Evolutionary conservation across 2,329 filamentous ascomycete species (phyloP).

Genomic region (Didymosphaeria variabile): DNA sequence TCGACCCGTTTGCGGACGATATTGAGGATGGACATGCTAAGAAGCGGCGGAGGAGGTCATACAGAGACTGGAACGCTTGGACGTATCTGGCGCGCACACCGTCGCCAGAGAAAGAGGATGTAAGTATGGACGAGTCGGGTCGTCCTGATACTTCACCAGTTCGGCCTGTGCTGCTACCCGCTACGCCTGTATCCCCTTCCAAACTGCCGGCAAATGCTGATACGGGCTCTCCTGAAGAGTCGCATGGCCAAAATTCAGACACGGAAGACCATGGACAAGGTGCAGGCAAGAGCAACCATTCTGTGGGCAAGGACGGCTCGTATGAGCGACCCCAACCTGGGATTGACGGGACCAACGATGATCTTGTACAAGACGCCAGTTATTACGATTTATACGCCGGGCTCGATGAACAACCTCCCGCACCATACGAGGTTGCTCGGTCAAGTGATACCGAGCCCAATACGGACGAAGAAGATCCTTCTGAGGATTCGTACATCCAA

Average conservation of each 20-base stretch:
- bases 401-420: constrained; percentile 58
- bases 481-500: too few relatives aligned
- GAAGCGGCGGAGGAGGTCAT: constrained; percentile 76
- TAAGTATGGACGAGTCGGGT: constrained; percentile 27
- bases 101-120: constrained; percentile 68
- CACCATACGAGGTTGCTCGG: constrained; percentile 62
- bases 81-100: constrained; percentile 75
- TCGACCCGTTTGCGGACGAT: constrained; percentile 74
- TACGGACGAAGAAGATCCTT: constrained; percentile 28
- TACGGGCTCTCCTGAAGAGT: constrained; percentile 2
- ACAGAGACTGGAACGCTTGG: constrained; percentile 75
- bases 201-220: constrained; percentile 16
- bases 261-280: background rate
- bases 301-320: background rate
- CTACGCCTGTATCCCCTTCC: constrained; percentile 36
- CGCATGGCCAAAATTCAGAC: background rate
- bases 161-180: constrained; percentile 32
- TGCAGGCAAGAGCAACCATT: background rate
- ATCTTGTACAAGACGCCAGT: constrained; percentile 26
- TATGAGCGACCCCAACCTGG: background rate
- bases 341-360: constrained; percentile 7
- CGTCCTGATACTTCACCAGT: constrained; percentile 32
- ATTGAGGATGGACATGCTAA: constrained; percentile 65
- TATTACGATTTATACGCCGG: constrained; percentile 38
- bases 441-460: constrained; percentile 43